Base-by-base conservation (phyloP, 805 yeast genomes). In the Cyberlindnera samutprakarnensis region DNA sequence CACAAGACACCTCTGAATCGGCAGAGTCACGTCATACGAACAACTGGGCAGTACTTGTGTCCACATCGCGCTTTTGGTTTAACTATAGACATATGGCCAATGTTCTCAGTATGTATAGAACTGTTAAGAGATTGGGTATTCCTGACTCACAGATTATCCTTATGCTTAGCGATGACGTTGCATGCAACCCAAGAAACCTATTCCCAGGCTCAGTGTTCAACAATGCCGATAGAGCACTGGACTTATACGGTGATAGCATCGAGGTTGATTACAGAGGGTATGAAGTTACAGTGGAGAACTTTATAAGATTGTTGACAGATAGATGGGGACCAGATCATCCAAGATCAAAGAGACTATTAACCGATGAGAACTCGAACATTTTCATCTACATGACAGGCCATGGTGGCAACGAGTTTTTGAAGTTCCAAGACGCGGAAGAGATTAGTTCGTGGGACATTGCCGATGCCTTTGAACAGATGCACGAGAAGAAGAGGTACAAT, bases 341-440 rank as follows among this genome's bases (percentile, higher is more conserved):
- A 4, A 69, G 95, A 41, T 82, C 94, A 11, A 92, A 92, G 58
- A 67, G 97, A 43, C 64, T 92, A 28, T 61, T 88, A 38, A 86
- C 97, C 0, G 97, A 92, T 62, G 96, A 88, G 54, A 78, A 86
- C 53, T 84, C 95, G 19, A 92, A 92, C 55, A 86, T 92, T 31
- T 84, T 92, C 57, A 81, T 92, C 18, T 92, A 92, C 55, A 69
- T 92, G 77, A 92, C 98, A 1, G 99, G 99, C 16, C 99, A 92
- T 57, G 99, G 99, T 16, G 99, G 99, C 32, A 86, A 88, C 49
- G 97, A 92, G 57, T 92, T 92, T 57, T 70, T 92, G 48, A 92
- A 92, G 59, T 92, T 92, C 57, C 99, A 92, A 61, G 99, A 92
- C 54, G 96, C 97, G 9, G 98, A 92, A 56, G 98, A 92, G 51